Evolutionary conservation across 306 rosid species (phyloP).

Genomic region (Rosa rugosa): DNA sequence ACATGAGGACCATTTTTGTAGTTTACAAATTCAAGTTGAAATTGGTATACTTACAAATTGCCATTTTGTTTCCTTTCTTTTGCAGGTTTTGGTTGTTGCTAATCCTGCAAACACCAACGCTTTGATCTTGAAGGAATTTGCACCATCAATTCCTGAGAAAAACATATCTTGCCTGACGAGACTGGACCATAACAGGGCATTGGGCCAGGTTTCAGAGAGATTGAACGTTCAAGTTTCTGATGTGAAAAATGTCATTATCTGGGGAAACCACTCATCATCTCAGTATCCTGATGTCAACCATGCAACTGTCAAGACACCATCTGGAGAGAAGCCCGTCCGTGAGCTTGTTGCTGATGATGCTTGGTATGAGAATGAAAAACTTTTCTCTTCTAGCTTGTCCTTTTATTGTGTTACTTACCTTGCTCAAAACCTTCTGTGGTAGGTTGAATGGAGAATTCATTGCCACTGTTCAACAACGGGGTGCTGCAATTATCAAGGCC

Average conservation of each 20-base stretch:
- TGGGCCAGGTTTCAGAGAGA: slow-evolving; percentile 96
- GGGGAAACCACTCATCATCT: slow-evolving; percentile 98
- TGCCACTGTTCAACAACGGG: slow-evolving; percentile 95
- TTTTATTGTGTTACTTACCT: not conserved
- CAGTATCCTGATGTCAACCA: slow-evolving; percentile 98
- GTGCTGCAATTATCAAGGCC: slow-evolving; percentile 98
- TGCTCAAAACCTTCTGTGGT: slow-evolving; percentile 4
- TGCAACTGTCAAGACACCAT: slow-evolving; percentile 73
- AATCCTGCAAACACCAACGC: slow-evolving; percentile 99
- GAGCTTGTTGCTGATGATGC: slow-evolving; percentile 79
- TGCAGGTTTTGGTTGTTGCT: slow-evolving; percentile 97
- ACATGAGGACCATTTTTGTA: not conserved
- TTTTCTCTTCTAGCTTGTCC: not conserved
- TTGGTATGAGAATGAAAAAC: slow-evolving; percentile 46
- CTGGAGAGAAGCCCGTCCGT: slow-evolving; percentile 80
- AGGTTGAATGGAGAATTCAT: slow-evolving; percentile 97
- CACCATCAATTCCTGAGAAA: slow-evolving; percentile 92
- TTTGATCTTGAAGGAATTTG: slow-evolving; percentile 93
- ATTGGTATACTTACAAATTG: not conserved
- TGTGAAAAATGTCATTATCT: slow-evolving; percentile 86
- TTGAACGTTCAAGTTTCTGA: slow-evolving; percentile 78
- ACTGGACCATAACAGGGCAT: slow-evolving; percentile 94
- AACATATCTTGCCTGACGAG: slow-evolving; percentile 89
- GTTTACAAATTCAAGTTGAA: not conserved
- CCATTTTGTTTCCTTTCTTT: slow-evolving; percentile 21